Percentiles rank a stretch among this genome's conserved stretches.
These are phyloP conservation scores for Rhodotorula graminis DNA, from an alignment of 768 basidiomycete genomes.

Conservation along the genomic window DNA sequence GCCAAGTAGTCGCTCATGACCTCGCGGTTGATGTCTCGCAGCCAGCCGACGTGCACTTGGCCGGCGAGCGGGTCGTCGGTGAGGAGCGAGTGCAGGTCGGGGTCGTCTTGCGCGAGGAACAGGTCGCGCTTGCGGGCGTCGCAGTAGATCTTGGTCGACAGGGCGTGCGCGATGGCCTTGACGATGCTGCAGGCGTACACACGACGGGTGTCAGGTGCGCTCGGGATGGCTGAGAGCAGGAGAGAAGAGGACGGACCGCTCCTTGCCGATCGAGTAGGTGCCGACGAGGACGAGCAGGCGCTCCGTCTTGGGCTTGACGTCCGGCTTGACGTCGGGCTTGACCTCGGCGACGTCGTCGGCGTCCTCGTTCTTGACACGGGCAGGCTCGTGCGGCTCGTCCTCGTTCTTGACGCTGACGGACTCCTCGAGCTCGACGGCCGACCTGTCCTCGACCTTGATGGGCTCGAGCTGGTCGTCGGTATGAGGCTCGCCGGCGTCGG, in stretches of 20 bases:
- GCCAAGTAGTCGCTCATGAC: constrained; percentile 70
- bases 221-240: no score
- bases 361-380: not conserved
- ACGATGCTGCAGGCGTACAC: not conserved
- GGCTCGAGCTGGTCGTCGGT: not conserved
- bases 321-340: not conserved
- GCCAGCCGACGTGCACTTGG: constrained; percentile 77
- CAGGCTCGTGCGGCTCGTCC: constrained; percentile 4
- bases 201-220: not conserved
- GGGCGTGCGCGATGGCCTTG: constrained; percentile 73
- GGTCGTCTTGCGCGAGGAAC: constrained; percentile 75
- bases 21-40: constrained; percentile 68
- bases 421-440: not conserved
- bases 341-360: not conserved
- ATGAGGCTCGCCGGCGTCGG: not conserved
- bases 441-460: not conserved
- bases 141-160: constrained; percentile 80
- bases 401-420: not conserved
- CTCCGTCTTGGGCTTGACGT: constrained; percentile 34
- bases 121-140: constrained; percentile 77
- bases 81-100: constrained; percentile 71
- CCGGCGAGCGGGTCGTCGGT: constrained; percentile 70
- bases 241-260: constrained; percentile 53
- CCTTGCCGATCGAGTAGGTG: constrained; percentile 96
- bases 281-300: constrained; percentile 47